Percentiles rank a stretch among this genome's conserved stretches.
Evolutionary conservation across 805 yeast genomes (phyloP).

Genomic region (Candida verbasci): DNA sequence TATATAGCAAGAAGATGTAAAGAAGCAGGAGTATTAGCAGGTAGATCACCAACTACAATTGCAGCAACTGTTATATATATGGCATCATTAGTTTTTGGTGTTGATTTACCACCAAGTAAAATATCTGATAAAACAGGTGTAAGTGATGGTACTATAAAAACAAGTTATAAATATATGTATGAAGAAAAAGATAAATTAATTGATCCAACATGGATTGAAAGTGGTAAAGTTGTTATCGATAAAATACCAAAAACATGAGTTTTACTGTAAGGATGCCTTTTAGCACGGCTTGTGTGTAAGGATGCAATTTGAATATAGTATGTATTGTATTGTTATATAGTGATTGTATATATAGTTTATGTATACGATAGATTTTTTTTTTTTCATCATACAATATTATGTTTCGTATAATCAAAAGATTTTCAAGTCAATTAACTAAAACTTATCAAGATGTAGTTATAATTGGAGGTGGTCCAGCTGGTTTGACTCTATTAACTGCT

Average conservation of each 20-base stretch:
- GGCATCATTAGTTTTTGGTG: conserved; percentile 85
- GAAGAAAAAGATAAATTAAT: conserved; percentile 63
- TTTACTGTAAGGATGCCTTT: too few species aligned
- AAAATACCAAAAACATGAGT: conserved; percentile 29
- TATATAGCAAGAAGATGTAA: conserved; percentile 85
- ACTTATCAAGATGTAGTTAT: conserved; percentile 65
- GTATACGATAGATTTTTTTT: too few species aligned
- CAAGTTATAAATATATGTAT: conserved; percentile 77
- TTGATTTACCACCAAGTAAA: conserved; percentile 67
- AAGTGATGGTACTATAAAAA: conserved; percentile 94
- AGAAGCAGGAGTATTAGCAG: conserved; percentile 90
- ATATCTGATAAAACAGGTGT: conserved; percentile 94
- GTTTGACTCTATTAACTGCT: conserved; percentile 80
- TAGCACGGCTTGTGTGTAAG: too few species aligned
- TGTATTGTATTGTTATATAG: background rate
- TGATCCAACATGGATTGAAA: conserved; percentile 71
- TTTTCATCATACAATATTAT: too few species aligned
- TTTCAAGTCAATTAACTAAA: background rate
- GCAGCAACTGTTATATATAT: conserved; percentile 97
- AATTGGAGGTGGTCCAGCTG: conserved; percentile 98
- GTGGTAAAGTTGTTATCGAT: conserved; percentile 59
- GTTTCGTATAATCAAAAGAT: conserved; percentile 1
- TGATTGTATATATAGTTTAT: too few species aligned
- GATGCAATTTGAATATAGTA: background rate
- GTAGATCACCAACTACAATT: conserved; percentile 94